phyloP scores from a whole-genome alignment of 2,329 filamentous ascomycete species.

The Alternaria sp. region DNA sequence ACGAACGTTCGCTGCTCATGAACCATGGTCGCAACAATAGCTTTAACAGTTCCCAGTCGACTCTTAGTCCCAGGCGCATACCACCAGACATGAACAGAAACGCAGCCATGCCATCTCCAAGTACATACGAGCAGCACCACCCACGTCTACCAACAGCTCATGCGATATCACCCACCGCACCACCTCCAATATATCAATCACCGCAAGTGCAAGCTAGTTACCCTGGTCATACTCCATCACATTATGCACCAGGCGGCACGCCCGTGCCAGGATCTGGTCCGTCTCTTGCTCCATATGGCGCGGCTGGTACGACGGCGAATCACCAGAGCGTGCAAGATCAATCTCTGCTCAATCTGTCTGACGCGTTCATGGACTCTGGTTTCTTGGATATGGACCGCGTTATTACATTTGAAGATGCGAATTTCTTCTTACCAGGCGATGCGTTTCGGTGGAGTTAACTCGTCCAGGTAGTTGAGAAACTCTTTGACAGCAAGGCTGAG shows the following conservation, averaged over 20 bases:
- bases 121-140: conserved; percentile 13
- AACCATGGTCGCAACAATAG: conserved; percentile 24
- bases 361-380: conserved; percentile 46
- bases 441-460: conserved; percentile 31
- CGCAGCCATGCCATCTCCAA: conserved; percentile 9
- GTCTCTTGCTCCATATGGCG: conserved; percentile 6
- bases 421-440: conserved; percentile 45
- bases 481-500: accelerated
- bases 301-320: conserved; percentile 3
- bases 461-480: too few relatives aligned
- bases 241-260: conserved; percentile 13
- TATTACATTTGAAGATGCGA: conserved; percentile 48
- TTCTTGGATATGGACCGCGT: conserved; percentile 48
- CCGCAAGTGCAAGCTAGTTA: conserved; percentile 5
- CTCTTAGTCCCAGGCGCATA: conserved; percentile 23
- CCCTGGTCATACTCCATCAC: conserved; percentile 1
- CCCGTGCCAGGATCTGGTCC: not conserved
- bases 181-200: conserved; percentile 6
- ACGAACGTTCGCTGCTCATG: conserved; percentile 3
- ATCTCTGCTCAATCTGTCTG: conserved; percentile 40
- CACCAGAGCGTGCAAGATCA: conserved; percentile 39
- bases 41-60: conserved; percentile 24
- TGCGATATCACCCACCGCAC: conserved; percentile 2
- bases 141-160: not conserved
- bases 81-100: conserved; percentile 13